A percentile compares a stretch with the other conserved stretches of the same genome.
phyloP scores from a whole-genome alignment of 495 filamentous ascomycete species.

The Penicillium atrosanguineum region DNA sequence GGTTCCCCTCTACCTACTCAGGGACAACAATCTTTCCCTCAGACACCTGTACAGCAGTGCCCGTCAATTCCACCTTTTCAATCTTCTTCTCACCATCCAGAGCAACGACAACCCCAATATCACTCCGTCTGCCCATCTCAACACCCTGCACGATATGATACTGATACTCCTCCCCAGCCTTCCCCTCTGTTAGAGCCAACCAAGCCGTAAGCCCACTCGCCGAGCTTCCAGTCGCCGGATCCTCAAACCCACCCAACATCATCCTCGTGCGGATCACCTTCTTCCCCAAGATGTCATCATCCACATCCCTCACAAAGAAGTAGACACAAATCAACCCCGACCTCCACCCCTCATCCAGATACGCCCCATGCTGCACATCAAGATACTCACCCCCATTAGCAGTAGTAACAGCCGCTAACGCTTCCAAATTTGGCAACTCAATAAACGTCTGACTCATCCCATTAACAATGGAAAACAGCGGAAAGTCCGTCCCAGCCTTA shows the following conservation, averaged over 20 bases:
- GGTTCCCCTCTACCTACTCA: constrained; percentile 5
- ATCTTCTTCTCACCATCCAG: constrained; percentile 34
- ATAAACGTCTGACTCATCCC: constrained; percentile 71
- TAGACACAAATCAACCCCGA: constrained; percentile 52
- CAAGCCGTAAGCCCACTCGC: constrained; percentile 58
- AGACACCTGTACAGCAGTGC: constrained; percentile 57
- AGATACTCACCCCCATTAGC: constrained; percentile 25
- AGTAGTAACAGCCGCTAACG: constrained; percentile 29
- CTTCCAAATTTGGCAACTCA: constrained; percentile 44
- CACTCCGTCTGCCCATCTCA: constrained; percentile 72
- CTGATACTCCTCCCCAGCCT: constrained; percentile 24
- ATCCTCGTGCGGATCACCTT: constrained; percentile 40
- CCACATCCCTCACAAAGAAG: constrained; percentile 53
- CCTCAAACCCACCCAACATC: constrained; percentile 58
- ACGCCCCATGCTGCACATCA: constrained; percentile 3
- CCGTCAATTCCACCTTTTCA: constrained; percentile 52
- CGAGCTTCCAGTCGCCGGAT: constrained; percentile 70
- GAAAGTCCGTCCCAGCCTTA: constrained; percentile 17
- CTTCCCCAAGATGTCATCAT: constrained; percentile 25
- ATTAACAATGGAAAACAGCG: constrained; percentile 39
- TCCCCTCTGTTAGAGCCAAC: constrained; percentile 46
- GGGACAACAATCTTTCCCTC: constrained; percentile 43
- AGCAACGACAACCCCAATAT: constrained; percentile 48
- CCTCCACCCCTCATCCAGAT: constrained; percentile 61
- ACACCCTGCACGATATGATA: constrained; percentile 69